Evolutionary conservation across 306 rosid genomes (phyloP), one percentile per base, ranked within the genome.

Genomic region (Gastrolobium bilobum): DNA sequence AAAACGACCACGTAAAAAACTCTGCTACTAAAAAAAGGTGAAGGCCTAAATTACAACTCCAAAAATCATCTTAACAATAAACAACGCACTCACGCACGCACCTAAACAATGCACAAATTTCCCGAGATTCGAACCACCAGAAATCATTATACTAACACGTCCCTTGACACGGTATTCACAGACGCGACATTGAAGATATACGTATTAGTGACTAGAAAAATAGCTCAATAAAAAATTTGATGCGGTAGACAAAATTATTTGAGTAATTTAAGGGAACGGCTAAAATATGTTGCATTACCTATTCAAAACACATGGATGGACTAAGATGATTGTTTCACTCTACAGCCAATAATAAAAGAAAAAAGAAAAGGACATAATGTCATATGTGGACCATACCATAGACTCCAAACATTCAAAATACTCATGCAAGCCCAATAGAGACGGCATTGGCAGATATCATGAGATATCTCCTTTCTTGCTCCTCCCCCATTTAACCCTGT

Each of bases 321-420:
- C 85, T 50, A 77, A 71, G 65, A 84, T 68, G 80, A 81, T 62
- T 80, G 82, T 64, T 77, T 84, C 65, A 81, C 88, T 85, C 85
- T 81, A 85, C 85, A 85, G 66, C 83, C 77, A 85, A 81, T 77
- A 71, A 73, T 73, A 81, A 76, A 73, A 71, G 33, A 54, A 65
- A 68, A 68, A 51, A 63, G 29, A 58, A 80, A 79, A 56, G 1
- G 81, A 89, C 88, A 83, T 79, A 81, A 86, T 73, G 80, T 74
- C 70, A 68, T 59, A 40, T 80, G 68, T 79, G 59, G 68, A 59
- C 86, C 85, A n/a, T n/a, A 73, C 86, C 85, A 80, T 72, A 50
- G 62, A 86, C 86, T 83, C 87, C 80, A 77, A 48, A 85, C 75
- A 56, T 79, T 58, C 37, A 61, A 86, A 75, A 75, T 67, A 68